A percentile compares a stretch with the other conserved stretches of the same genome.
Conservation (phyloP, 2,329 filamentous ascomycete genomes). For the Penicillium polonicum region DNA sequence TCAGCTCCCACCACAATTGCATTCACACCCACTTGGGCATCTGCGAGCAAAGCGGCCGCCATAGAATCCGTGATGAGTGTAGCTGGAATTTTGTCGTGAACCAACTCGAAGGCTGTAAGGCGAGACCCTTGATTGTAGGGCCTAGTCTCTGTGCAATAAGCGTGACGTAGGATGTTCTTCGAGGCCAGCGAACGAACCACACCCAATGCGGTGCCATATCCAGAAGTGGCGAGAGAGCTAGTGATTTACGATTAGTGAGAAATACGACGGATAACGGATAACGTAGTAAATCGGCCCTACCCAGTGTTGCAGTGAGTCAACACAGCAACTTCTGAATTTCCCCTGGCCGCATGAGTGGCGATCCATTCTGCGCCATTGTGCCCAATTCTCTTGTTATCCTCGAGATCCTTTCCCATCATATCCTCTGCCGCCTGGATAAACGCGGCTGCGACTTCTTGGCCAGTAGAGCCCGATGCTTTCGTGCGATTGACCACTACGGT, state of each 20-base stretch:
- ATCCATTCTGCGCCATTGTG: slow-evolving; percentile 83
- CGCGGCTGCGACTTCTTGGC: slow-evolving; percentile 58
- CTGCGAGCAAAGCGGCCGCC: slow-evolving; percentile 77
- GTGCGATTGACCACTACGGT: slow-evolving; percentile 55
- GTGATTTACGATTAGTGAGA: slow-evolving; percentile 1
- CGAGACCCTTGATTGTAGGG: slow-evolving; percentile 98
- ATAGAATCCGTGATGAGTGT: slow-evolving; percentile 96
- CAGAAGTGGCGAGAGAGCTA: slow-evolving; percentile 88
- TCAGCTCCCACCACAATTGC: slow-evolving; percentile 95
- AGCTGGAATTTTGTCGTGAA: slow-evolving; percentile 85
- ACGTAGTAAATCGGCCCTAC: slow-evolving; percentile 44
- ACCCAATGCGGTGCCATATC: slow-evolving; percentile 93
- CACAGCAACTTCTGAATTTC: slow-evolving; percentile 67
- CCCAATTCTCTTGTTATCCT: slow-evolving; percentile 85
- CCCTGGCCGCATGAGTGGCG: slow-evolving; percentile 53
- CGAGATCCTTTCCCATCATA: slow-evolving; percentile 82
- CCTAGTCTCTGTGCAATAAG: slow-evolving; percentile 94
- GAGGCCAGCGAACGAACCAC: slow-evolving; percentile 82
- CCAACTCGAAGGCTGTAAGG: slow-evolving; percentile 93
- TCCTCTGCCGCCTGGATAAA: slow-evolving; percentile 80
- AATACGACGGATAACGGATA: not conserved
- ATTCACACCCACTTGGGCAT: slow-evolving; percentile 63
- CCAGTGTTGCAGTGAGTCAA: slow-evolving; percentile 98
- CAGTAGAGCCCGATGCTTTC: slow-evolving; percentile 33
- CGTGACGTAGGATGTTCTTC: slow-evolving; percentile 67